Evolutionary conservation across 768 basidiomycete species (phyloP).

Genomic region (Symmetrospora coprosmae): DNA sequence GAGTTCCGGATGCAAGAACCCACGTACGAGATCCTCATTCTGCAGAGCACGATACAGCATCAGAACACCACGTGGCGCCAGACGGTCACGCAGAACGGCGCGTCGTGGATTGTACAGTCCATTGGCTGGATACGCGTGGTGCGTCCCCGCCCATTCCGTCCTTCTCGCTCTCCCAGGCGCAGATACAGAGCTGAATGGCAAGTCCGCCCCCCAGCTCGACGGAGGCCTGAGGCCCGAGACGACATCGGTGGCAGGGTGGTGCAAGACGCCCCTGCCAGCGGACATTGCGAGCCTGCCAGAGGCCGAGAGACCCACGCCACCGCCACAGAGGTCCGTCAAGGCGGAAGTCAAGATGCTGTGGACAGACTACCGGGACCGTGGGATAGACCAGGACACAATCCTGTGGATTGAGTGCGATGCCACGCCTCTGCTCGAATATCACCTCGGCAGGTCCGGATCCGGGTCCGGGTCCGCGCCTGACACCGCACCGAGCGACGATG

Average conservation of each 20-base stretch:
- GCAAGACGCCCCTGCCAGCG: too few relatives aligned
- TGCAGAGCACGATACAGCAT: not conserved
- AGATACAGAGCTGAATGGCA: too few relatives aligned
- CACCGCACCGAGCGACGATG: too few relatives aligned
- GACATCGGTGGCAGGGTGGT: not conserved
- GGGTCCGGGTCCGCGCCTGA: too few relatives aligned
- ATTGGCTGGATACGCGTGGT: slow-evolving; percentile 10
- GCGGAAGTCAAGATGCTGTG: slow-evolving; percentile 5
- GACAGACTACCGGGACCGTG: slow-evolving; percentile 12
- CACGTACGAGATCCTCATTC: slow-evolving; percentile 6
- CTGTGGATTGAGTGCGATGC: slow-evolving; percentile 9
- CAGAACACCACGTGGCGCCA: slow-evolving; percentile 7
- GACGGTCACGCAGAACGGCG: not conserved
- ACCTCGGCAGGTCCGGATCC: too few relatives aligned
- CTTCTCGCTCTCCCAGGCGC: too few relatives aligned
- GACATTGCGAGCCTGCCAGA: too few relatives aligned
- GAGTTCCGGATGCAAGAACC: not conserved
- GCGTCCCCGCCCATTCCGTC: too few relatives aligned
- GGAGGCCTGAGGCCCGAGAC: slow-evolving; percentile 3
- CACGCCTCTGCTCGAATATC: not conserved
- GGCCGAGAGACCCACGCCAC: too few relatives aligned
- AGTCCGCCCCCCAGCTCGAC: too few relatives aligned
- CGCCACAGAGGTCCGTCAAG: not conserved
- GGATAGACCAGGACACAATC: slow-evolving; percentile 5
- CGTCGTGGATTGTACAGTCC: slow-evolving; percentile 1